Evolutionary conservation across 306 rosid genomes (phyloP).

Genomic region (Vigna radiata): DNA sequence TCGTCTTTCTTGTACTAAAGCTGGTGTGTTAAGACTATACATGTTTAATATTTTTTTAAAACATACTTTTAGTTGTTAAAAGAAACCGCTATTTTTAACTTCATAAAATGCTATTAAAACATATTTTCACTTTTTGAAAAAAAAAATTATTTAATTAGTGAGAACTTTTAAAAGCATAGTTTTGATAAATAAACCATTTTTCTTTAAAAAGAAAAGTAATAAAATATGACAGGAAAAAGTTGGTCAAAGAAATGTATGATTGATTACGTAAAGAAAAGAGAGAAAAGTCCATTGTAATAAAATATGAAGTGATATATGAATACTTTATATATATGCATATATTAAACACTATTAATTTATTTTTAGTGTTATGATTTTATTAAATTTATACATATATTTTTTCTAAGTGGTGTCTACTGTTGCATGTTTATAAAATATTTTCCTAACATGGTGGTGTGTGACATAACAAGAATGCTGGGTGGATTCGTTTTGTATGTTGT

Average conservation of each 20-base stretch:
- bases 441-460: constrained; percentile 6
- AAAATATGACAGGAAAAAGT: not conserved
- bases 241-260: not conserved
- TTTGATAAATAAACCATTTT: not conserved
- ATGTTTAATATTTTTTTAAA: not conserved
- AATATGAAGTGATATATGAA: not conserved
- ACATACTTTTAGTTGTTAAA: not conserved
- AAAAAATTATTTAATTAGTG: not conserved
- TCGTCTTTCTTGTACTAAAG: not conserved
- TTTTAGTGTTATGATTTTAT: not conserved
- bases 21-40: not conserved
- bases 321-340: not conserved
- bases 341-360: not conserved
- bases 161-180: not conserved
- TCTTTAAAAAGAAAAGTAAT: not conserved
- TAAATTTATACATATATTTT: not conserved
- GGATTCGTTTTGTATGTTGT: constrained; percentile 35
- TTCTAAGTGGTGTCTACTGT: not conserved
- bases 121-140: not conserved
- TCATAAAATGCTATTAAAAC: not conserved
- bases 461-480: not conserved
- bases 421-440: not conserved
- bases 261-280: not conserved
- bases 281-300: constrained; percentile 5
- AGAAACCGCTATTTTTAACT: not conserved